Evolutionary conservation across 306 rosid genomes (phyloP).

Genomic region (Corylus heterophylla): DNA sequence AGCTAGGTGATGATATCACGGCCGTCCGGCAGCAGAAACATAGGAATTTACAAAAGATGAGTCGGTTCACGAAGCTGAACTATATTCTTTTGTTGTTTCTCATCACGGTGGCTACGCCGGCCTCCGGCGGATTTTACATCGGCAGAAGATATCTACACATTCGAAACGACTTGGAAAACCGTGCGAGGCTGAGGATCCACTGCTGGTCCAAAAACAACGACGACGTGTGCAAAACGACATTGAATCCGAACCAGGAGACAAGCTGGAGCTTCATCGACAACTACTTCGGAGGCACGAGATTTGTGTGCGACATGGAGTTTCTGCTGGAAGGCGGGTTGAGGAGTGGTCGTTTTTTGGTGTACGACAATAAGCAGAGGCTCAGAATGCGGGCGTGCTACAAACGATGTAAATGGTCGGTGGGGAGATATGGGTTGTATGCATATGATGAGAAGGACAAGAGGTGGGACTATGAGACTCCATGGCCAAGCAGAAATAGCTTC

Average conservation of each 20-base stretch:
- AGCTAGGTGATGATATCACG: background rate
- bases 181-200: background rate
- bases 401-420: background rate
- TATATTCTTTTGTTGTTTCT: background rate
- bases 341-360: background rate
- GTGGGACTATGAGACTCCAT: background rate
- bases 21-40: background rate
- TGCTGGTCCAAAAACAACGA: conserved; percentile 3
- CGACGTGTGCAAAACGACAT: background rate
- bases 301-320: background rate
- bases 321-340: background rate
- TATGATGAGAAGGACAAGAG: background rate
- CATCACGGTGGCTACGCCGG: background rate
- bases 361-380: background rate
- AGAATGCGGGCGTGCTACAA: background rate
- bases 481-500: background rate
- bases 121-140: background rate
- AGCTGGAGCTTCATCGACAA: background rate
- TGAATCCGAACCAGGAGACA: background rate
- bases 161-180: background rate
- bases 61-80: background rate
- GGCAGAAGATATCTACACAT: background rate
- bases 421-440: background rate
- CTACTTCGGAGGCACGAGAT: background rate
- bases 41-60: background rate